These are phyloP conservation scores for Colletotrichum falcatum DNA, from an alignment of 2,329 filamentous ascomycete genomes.

Conservation along the genomic window DNA sequence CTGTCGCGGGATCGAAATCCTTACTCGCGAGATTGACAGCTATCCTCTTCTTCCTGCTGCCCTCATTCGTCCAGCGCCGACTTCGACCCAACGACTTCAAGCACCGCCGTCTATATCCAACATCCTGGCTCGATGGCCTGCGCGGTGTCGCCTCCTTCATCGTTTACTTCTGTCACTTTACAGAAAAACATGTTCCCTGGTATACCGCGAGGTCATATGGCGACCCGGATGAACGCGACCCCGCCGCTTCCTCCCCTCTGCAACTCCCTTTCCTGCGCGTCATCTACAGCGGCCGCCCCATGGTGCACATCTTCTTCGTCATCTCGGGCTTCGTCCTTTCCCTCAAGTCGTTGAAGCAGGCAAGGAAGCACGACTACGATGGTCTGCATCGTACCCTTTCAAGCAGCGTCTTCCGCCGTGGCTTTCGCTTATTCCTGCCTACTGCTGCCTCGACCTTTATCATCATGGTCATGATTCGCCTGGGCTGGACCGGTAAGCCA, in stretches of 20 bases:
- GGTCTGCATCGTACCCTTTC: constrained; percentile 55
- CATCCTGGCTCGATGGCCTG: constrained; percentile 62
- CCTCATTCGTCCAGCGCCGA: constrained; percentile 49
- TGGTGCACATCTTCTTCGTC: constrained; percentile 65
- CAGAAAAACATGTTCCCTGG: constrained; percentile 54
- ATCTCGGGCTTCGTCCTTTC: constrained; percentile 63
- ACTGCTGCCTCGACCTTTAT: constrained; percentile 57
- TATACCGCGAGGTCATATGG: constrained; percentile 51
- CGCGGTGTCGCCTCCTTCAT: constrained; percentile 62
- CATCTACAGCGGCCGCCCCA: constrained; percentile 58
- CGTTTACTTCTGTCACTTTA: constrained; percentile 62
- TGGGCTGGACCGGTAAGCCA: constrained; percentile 46
- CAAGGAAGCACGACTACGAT: constrained; percentile 53
- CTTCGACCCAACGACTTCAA: constrained; percentile 44
- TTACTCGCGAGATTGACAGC: constrained; percentile 31
- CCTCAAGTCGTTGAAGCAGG: constrained; percentile 56
- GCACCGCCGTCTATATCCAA: constrained; percentile 50
- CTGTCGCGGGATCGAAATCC: not conserved
- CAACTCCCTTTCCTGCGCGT: constrained; percentile 60
- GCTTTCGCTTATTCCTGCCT: constrained; percentile 60
- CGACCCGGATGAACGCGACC: constrained; percentile 47
- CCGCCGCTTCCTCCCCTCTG: constrained; percentile 49
- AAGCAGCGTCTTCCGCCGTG: constrained; percentile 60
- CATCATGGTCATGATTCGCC: constrained; percentile 51
- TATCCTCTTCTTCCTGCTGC: constrained; percentile 46